These are phyloP conservation scores for Trichosporon ovoides DNA, from an alignment of 1,284 basidiomycete species.

Conservation along the genomic window DNA sequence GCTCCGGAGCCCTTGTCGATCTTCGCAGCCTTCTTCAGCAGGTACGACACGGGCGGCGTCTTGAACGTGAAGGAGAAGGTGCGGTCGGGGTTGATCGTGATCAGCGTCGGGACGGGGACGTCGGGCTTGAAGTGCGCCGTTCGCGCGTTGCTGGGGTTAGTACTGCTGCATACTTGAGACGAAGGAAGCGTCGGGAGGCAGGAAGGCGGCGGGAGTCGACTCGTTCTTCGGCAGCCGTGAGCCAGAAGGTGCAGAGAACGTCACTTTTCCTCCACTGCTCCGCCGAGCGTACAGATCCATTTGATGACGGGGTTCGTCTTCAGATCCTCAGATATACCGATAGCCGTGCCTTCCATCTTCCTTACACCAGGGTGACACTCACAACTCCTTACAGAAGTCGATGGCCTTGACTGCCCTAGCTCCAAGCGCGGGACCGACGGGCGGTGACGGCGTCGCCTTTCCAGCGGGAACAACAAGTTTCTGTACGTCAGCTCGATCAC, in stretches of 20 bases:
- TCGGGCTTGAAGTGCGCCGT: slow-evolving; percentile 84
- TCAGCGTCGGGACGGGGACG: slow-evolving; percentile 80
- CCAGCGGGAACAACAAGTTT: slow-evolving; percentile 86
- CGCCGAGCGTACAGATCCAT: no score
- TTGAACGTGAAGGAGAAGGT: slow-evolving; percentile 89
- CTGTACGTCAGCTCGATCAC: slow-evolving; percentile 46
- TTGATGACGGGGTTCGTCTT: no score
- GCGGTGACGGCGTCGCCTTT: slow-evolving; percentile 92
- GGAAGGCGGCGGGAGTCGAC: no score
- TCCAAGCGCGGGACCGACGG: slow-evolving; percentile 94
- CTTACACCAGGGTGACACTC: slow-evolving; percentile 34
- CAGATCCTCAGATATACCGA: no score
- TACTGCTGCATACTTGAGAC: no score
- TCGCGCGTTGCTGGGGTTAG: slow-evolving; percentile 72
- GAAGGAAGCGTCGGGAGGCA: no score
- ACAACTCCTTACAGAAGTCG: slow-evolving; percentile 96
- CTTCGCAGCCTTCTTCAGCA: slow-evolving; percentile 85
- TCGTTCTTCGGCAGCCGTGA: no score
- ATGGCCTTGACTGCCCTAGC: slow-evolving; percentile 98
- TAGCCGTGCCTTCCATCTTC: no score
- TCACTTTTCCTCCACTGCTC: no score
- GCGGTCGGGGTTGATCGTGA: slow-evolving; percentile 90
- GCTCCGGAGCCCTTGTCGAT: slow-evolving; percentile 77
- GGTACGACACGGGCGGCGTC: slow-evolving; percentile 84
- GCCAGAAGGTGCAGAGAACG: no score